A percentile compares a stretch with the other conserved stretches of the same genome.
Conservation (phyloP, 768 basidiomycete genomes). For the Xerocomus brunneocitrinus region DNA sequence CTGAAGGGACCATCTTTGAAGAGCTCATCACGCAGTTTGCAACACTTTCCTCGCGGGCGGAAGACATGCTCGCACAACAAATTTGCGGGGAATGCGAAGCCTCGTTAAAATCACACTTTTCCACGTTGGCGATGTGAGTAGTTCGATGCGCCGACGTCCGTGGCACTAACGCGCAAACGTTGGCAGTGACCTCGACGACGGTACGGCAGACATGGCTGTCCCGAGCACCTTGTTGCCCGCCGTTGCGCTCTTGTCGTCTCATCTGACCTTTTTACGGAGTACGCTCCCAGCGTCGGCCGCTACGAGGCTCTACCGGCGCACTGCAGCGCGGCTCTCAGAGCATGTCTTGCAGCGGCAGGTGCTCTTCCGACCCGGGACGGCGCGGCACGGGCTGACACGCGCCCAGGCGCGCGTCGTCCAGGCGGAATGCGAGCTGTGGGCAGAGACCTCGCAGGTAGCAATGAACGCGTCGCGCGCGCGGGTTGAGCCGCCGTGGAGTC, state of each 20-base stretch:
- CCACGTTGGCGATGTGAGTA: conserved; percentile 43
- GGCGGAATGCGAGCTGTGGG: conserved; percentile 79
- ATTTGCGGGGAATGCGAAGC: conserved; percentile 78
- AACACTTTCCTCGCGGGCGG: conserved; percentile 60
- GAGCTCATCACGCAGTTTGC: conserved; percentile 64
- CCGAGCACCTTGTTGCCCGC: conserved; percentile 71
- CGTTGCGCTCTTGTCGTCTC: conserved; percentile 75
- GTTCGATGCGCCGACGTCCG: background rate
- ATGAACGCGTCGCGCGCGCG: conserved; percentile 44
- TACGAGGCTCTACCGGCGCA: conserved; percentile 68
- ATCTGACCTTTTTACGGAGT: conserved; percentile 62
- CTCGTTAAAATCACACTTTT: conserved; percentile 69
- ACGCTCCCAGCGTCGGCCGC: conserved; percentile 57
- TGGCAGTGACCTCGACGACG: conserved; percentile 13
- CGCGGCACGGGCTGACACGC: conserved; percentile 19
- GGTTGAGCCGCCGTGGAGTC: conserved; percentile 73
- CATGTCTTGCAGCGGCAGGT: conserved; percentile 84
- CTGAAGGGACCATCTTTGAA: conserved; percentile 74
- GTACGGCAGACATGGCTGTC: conserved; percentile 40
- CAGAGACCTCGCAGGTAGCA: conserved; percentile 67
- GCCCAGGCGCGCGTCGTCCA: conserved; percentile 57
- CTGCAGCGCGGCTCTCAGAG: conserved; percentile 63
- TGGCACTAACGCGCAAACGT: background rate
- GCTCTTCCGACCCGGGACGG: conserved; percentile 56
- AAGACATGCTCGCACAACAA: conserved; percentile 84